phyloP scores from a whole-genome alignment of 331 rosid genomes.

The Pyrus hybrid region DNA sequence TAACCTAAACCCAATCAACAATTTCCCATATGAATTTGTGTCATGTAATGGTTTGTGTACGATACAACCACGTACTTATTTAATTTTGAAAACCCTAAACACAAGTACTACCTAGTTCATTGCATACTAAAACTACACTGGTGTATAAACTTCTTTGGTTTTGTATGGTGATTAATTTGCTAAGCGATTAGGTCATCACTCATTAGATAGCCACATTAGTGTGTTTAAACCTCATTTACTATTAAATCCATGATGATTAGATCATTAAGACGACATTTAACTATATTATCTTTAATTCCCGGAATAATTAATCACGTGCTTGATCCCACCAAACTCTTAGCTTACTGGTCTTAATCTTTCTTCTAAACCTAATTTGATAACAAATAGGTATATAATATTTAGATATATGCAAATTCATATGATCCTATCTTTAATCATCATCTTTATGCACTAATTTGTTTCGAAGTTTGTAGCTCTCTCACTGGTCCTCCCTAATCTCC shows the following conservation, averaged over 20 bases:
- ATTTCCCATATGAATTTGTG: no score
- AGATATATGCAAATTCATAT: constrained; percentile 15
- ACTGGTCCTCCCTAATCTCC: background rate
- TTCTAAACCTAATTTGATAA: constrained; percentile 17
- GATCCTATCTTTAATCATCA: constrained; percentile 27
- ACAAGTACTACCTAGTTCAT: no score
- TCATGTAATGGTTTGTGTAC: no score
- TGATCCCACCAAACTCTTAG: constrained; percentile 11
- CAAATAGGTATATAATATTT: background rate
- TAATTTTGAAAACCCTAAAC: no score
- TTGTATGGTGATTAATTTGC: background rate
- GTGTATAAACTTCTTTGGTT: background rate
- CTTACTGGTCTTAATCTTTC: constrained; percentile 11
- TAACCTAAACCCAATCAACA: no score
- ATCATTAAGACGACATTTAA: background rate
- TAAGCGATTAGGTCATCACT: background rate
- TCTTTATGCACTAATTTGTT: background rate
- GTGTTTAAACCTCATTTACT: background rate
- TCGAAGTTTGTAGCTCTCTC: background rate
- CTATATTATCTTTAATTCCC: constrained; percentile 19
- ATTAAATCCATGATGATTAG: constrained; percentile 5
- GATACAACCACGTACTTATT: no score
- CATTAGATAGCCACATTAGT: background rate
- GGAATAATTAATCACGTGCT: constrained; percentile 4
- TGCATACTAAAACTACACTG: no score